Evolutionary conservation across 805 yeast species (phyloP).

Genomic region (Hanseniaspora guilliermondii): DNA sequence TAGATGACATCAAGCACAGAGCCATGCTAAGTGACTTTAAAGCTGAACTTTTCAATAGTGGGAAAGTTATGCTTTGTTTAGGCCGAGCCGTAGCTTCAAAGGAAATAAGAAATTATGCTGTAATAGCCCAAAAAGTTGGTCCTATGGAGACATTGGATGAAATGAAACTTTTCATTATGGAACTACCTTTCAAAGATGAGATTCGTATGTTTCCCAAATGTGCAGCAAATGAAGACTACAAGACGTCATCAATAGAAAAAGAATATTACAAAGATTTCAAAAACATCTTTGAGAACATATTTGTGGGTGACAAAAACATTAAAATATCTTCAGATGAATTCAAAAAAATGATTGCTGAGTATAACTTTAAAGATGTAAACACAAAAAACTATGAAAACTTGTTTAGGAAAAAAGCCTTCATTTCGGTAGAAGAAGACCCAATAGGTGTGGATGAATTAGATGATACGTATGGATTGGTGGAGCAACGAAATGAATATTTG

Average conservation of each 20-base stretch:
- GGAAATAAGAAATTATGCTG: conserved; percentile 4
- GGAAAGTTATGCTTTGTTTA: neutral
- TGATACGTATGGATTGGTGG: neutral
- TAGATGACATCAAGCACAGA: neutral
- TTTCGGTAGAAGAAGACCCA: neutral
- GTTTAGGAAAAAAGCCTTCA: neutral
- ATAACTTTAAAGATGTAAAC: neutral
- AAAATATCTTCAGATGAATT: neutral
- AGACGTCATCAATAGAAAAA: neutral
- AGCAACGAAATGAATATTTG: neutral
- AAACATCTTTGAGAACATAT: neutral
- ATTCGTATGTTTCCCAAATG: conserved; percentile 7
- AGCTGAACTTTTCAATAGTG: neutral
- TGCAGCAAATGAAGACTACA: conserved; percentile 2
- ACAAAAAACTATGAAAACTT: neutral
- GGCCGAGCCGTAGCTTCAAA: neutral
- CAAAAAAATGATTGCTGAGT: neutral
- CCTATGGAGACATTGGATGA: neutral
- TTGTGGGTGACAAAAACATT: neutral
- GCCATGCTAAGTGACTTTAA: neutral
- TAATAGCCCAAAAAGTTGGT: neutral
- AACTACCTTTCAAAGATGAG: conserved; percentile 8
- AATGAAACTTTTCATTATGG: neutral
- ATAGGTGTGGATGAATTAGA: neutral
- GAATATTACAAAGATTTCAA: conserved; percentile 1